A percentile compares a stretch with the other conserved stretches of the same genome.
Conservation (phyloP, 2,329 filamentous ascomycete genomes). For the Chrysosporium queenslandicum region DNA sequence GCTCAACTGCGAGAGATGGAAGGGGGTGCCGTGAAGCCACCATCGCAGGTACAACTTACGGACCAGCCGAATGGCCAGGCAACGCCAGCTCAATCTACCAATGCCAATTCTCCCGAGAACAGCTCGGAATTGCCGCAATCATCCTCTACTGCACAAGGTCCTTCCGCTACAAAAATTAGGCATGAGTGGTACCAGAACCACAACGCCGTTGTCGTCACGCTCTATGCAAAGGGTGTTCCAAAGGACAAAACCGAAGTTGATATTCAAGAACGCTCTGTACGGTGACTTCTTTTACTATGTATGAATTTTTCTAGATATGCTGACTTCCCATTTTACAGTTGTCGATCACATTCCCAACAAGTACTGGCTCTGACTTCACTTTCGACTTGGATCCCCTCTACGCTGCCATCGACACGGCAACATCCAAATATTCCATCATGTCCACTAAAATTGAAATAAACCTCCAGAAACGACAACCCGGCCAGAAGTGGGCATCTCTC, state of each 20-base stretch:
- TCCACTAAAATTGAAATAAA: constrained; percentile 71
- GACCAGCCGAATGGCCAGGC: background rate
- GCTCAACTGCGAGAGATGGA: constrained; percentile 22
- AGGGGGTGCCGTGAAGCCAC: constrained; percentile 7
- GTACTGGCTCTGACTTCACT: constrained; percentile 45
- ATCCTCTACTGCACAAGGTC: constrained; percentile 19
- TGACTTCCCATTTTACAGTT: constrained; percentile 33
- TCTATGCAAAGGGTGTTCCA: constrained; percentile 56
- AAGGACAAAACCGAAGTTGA: constrained; percentile 48
- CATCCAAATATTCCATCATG: constrained; percentile 56
- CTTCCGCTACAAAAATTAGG: constrained; percentile 50
- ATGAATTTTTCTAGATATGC: constrained; percentile 7
- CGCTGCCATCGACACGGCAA: constrained; percentile 50
- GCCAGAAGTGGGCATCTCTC: constrained; percentile 57
- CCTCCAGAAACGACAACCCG: constrained; percentile 56
- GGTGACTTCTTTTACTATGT: constrained; percentile 19
- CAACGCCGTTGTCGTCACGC: constrained; percentile 51
- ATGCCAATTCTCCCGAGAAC: background rate
- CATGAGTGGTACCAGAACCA: constrained; percentile 60
- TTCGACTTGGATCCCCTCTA: constrained; percentile 59
- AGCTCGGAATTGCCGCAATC: constrained; percentile 8
- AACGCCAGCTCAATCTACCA: background rate
- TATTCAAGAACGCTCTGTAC: constrained; percentile 41
- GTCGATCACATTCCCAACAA: constrained; percentile 50
- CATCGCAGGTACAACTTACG: background rate